Conservation (phyloP, 345 rosid genomes). For the Citrus mangshanensis region DNA sequence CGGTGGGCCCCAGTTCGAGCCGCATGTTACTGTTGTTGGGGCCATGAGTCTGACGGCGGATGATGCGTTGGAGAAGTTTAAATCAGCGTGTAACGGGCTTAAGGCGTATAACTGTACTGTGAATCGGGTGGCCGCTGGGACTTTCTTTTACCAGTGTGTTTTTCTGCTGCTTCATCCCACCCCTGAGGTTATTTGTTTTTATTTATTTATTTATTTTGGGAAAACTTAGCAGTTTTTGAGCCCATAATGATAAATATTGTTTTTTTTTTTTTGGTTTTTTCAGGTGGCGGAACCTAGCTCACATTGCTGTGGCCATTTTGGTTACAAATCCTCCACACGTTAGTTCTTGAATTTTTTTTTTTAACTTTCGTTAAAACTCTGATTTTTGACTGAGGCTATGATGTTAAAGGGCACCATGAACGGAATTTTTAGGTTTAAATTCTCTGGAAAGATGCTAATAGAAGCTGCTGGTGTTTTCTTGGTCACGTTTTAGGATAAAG, state of each 20-base stretch:
- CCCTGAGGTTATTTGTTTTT: constrained; percentile 48
- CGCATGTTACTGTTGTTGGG: constrained; percentile 79
- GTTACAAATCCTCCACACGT: constrained; percentile 46
- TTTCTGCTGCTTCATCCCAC: constrained; percentile 64
- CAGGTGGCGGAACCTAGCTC: constrained; percentile 73
- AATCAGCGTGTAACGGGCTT: constrained; percentile 57
- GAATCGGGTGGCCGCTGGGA: constrained; percentile 62
- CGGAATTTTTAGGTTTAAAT: not conserved
- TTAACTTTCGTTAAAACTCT: not conserved
- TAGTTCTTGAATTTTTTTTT: constrained; percentile 23
- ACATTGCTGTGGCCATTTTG: constrained; percentile 49
- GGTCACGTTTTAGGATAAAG: not conserved
- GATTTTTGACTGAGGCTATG: not conserved
- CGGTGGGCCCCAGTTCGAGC: constrained; percentile 72
- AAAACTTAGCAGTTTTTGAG: not conserved
- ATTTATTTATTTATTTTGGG: no score
- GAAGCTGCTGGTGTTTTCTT: not conserved
- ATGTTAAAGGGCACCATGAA: not conserved
- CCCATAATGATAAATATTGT: not conserved
- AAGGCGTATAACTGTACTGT: constrained; percentile 49
- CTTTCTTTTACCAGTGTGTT: constrained; percentile 75
- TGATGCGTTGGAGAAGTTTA: constrained; percentile 60
- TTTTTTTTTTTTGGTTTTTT: not conserved
- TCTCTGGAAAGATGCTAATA: not conserved
- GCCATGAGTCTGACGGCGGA: constrained; percentile 52